Evolutionary conservation across 208 protist species (phyloP), one percentile per base, ranked within the genome.

Genomic region (Endotrypanum monterogeii): DNA sequence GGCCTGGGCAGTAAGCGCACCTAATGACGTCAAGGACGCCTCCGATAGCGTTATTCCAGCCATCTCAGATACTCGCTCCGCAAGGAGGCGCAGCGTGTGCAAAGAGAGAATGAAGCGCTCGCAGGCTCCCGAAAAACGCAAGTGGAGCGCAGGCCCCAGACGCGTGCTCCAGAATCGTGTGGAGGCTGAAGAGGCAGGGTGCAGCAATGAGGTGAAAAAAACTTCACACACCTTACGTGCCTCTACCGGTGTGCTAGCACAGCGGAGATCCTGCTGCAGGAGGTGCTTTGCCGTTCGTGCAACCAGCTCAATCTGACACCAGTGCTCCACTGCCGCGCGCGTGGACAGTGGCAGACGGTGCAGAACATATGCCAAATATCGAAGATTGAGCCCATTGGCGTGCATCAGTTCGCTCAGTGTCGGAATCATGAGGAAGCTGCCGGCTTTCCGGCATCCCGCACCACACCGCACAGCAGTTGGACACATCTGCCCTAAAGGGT

Each of bases 301-400:
- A 51, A 94, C 84, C 57, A 97, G 83, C 68, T 97, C 90, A 18
- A 93, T 76, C 52, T 95, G 84, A 55, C 80, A 73, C 68, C 88
- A 92, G 67, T 92, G 88, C 75, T 79, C 82, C 20, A 89, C 81
- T n/a, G 77, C 80, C 52, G 84, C 78, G 2, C 80, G 71, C 8
- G 90, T 73, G 0, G 77, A 23, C 18, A 67, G n/a, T 3, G 90
- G 85, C 6, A 97, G 71, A 11, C 90, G 85, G 69, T 90, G 74
- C 79, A 93, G 93, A 16, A 97, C 93, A 82, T 88, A 97, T 7
- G 88, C 83, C 35, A 97, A 69, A 56, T 88, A 88, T 7, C 84
- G 83, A 71, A 97, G 35, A 56, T 93, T 93, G 1, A 97, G 63
- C 11, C 93, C 89, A 70, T 91, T 83, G 1, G 85, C 86, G 68